Conservation (phyloP, 2,329 filamentous ascomycete genomes). For the Furcasterigmium sp. region DNA sequence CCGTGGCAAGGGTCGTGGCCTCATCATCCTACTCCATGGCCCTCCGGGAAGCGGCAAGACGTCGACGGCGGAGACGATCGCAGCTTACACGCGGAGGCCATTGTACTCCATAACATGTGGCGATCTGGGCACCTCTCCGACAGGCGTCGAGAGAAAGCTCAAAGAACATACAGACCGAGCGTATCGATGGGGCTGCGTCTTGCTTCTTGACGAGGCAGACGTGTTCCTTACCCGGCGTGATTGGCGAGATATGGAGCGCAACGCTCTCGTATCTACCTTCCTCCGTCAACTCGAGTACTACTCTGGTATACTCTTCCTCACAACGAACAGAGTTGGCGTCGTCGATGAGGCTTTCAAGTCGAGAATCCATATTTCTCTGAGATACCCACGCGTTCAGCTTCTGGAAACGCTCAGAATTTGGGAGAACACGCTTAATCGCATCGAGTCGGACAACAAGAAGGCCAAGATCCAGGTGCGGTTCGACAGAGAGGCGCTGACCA, state of each 20-base stretch:
- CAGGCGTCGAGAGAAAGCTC: conserved; percentile 32
- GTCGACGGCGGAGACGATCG: conserved; percentile 36
- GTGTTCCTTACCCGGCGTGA: conserved; percentile 25
- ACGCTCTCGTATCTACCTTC: conserved; percentile 36
- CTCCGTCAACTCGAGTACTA: conserved; percentile 42
- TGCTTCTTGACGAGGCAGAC: conserved; percentile 31
- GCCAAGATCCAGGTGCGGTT: too few relatives aligned
- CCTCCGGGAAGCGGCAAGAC: conserved; percentile 45
- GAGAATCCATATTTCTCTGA: conserved; percentile 35
- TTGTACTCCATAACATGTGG: conserved; percentile 45
- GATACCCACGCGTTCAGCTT: too few relatives aligned
- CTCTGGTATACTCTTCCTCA: conserved; percentile 40
- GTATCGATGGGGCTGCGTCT: conserved; percentile 30
- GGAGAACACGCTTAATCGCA: conserved; percentile 16
- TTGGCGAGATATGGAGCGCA: conserved; percentile 23
- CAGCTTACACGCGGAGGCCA: conserved; percentile 34
- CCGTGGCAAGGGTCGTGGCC: conserved; percentile 36
- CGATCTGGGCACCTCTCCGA: conserved; percentile 35
- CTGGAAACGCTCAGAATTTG: too few relatives aligned
- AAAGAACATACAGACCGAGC: conserved; percentile 37
- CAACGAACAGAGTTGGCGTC: conserved; percentile 42
- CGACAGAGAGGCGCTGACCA: too few relatives aligned
- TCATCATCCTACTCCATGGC: conserved; percentile 40
- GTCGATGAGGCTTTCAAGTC: conserved; percentile 46
- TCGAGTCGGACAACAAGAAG: conserved; percentile 29